Evolutionary conservation across 331 rosid genomes (phyloP).

Genomic region (Rhamnella rubrinervis): DNA sequence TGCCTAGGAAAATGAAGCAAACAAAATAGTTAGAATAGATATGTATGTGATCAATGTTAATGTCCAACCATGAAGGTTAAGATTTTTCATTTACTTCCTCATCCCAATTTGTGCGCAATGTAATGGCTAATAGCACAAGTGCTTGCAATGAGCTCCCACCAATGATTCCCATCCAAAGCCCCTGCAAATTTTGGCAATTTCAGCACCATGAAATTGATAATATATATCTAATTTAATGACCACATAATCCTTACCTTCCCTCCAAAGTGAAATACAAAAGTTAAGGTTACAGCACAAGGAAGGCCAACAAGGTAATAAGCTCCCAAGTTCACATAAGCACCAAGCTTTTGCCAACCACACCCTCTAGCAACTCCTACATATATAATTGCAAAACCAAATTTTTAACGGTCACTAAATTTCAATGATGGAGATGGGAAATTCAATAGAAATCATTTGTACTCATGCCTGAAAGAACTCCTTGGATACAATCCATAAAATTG

Average conservation of each 20-base stretch:
- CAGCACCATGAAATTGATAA: neutral
- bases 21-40: neutral
- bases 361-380: slow-evolving; percentile 34
- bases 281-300: slow-evolving; percentile 18
- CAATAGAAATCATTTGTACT: neutral
- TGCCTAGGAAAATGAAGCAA: slow-evolving; percentile 1
- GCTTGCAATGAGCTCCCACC: slow-evolving; percentile 19
- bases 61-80: neutral
- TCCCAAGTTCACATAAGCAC: slow-evolving; percentile 24
- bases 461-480: slow-evolving; percentile 14
- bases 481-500: slow-evolving; percentile 21
- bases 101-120: slow-evolving; percentile 14
- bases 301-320: slow-evolving; percentile 28
- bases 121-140: slow-evolving; percentile 1
- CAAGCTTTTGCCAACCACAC: slow-evolving; percentile 23
- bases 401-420: too few species aligned
- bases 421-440: neutral
- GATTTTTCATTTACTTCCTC: slow-evolving; percentile 5
- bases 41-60: neutral
- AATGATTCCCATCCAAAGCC: slow-evolving; percentile 26
- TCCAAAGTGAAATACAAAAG: slow-evolving; percentile 19
- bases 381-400: neutral
- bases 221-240: too few species aligned
- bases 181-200: slow-evolving; percentile 1
- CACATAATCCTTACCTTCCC: slow-evolving; percentile 3